Conservation (phyloP, 2,329 filamentous ascomycete species). For the Curvularia lunata region DNA sequence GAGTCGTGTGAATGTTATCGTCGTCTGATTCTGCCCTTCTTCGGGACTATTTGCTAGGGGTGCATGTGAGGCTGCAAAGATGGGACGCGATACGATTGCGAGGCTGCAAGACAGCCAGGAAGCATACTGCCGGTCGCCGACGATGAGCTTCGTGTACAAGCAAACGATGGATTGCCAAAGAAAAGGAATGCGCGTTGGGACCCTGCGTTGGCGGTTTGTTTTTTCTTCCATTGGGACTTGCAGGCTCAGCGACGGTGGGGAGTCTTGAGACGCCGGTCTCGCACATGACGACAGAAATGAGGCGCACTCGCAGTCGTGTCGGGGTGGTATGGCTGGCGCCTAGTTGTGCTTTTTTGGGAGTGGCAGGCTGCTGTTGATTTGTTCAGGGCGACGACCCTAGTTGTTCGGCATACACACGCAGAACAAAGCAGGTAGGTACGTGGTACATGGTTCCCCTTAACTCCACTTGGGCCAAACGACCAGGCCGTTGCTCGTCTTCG, state of each 20-base stretch:
- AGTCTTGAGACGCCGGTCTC: background rate
- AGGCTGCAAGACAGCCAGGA: background rate
- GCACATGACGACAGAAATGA: background rate
- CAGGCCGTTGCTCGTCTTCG: constrained; percentile 1
- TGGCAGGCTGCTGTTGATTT: constrained; percentile 7
- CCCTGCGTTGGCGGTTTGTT: background rate
- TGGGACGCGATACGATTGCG: background rate
- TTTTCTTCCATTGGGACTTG: background rate
- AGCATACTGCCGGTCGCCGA: background rate
- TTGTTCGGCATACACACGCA: background rate
- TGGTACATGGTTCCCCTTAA: constrained; percentile 9
- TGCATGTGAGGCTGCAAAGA: background rate
- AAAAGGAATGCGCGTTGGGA: background rate
- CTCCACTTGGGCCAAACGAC: constrained; percentile 1
- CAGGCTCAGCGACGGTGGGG: background rate
- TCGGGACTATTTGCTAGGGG: background rate
- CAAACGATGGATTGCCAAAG: background rate
- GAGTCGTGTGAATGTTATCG: background rate
- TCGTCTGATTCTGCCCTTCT: constrained; percentile 1
- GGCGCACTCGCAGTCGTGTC: background rate
- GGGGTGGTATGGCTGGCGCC: background rate
- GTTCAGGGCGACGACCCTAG: constrained; percentile 2
- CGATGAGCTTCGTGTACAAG: background rate
- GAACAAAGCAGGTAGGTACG: background rate
- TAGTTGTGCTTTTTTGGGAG: constrained; percentile 5